Base-by-base conservation (phyloP, 805 yeast species). In the Dipodascus geniculatus region DNA sequence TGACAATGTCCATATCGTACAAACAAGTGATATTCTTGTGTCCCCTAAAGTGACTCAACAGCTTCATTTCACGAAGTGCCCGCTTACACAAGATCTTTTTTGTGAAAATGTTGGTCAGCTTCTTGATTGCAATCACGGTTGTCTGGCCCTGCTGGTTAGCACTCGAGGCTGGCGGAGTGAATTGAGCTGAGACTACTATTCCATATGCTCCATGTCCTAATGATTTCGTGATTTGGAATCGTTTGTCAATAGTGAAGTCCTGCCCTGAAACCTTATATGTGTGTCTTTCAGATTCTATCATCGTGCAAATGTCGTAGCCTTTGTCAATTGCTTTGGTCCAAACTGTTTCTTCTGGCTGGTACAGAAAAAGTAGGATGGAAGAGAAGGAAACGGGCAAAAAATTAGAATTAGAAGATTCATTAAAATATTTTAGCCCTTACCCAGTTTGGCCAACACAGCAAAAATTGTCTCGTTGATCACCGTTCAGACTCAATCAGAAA, bases 151-250 rank as follows among this genome's bases (percentile, higher is more conserved):
- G 44, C 20, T 38, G 44, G 6, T 38, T 14, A n/a, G 8, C 14
- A 49, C 85, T 91, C 51, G 82, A 87, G 3, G 78, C 78, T 1
- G 80, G 74, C 53, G 81, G 86, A 2, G 80, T 76, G 67, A 89
- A 90, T 61, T 82, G 80, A 17, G 99, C 99, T 0, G 96, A 85
- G 64, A 97, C 91, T 3, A 93, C 99, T 2, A 91, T 83, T 47
- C 99, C 99, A 64, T 93, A 93, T 0, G 99, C 98, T 11, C 99
- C 99, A 62, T 93, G 97, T 3, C 99, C 99, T 42, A 93, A 77
- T 61, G 93, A 98, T 63, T 90, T 87, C 55, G 88, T 87, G 60
- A 93, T 77, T 64, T 88, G 87, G 67, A 91, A 88, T 53, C 96
- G 74, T 59, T 80, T 81, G 68, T 93, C 98, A 54, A 93, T 90